Evolutionary conservation across 805 yeast species (phyloP).

Genomic region (Kazachstania viticola): DNA sequence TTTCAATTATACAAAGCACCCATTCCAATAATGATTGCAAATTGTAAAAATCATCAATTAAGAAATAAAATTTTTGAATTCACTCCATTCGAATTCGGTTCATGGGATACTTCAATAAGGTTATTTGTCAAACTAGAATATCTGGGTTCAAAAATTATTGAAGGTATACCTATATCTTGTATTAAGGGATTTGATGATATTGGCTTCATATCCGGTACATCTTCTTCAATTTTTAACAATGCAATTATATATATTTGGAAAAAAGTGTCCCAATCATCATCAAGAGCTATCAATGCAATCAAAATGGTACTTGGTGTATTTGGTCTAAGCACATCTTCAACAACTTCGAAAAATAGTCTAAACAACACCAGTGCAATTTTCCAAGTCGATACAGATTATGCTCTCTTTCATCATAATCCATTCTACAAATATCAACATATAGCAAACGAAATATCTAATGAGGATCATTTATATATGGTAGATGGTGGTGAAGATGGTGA

Average conservation of each 20-base stretch:
- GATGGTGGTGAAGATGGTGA: slow-evolving; percentile 79
- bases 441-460: slow-evolving; percentile 15
- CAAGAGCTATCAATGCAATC: slow-evolving; percentile 27
- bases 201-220: slow-evolving; percentile 51
- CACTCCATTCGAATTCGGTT: slow-evolving; percentile 57
- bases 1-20: slow-evolving; percentile 32
- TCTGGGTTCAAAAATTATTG: slow-evolving; percentile 37
- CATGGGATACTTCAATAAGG: slow-evolving; percentile 42
- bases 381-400: slow-evolving; percentile 34
- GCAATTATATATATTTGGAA: slow-evolving; percentile 40
- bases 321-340: slow-evolving; percentile 7
- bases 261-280: slow-evolving; percentile 22
- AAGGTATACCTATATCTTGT: slow-evolving; percentile 37
- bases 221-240: slow-evolving; percentile 51
- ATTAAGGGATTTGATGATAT: slow-evolving; percentile 44
- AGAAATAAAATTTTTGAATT: slow-evolving; percentile 38
- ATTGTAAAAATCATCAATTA: slow-evolving; percentile 30
- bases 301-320: slow-evolving; percentile 22
- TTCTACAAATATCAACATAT: slow-evolving; percentile 30
- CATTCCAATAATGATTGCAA: slow-evolving; percentile 38
- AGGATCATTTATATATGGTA: slow-evolving; percentile 35
- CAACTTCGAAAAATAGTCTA: not conserved
- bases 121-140: slow-evolving; percentile 41
- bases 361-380: not conserved
- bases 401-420: slow-evolving; percentile 52